phyloP scores from a whole-genome alignment of 2,329 filamentous ascomycete genomes.

The Ceratocystis papillata region DNA sequence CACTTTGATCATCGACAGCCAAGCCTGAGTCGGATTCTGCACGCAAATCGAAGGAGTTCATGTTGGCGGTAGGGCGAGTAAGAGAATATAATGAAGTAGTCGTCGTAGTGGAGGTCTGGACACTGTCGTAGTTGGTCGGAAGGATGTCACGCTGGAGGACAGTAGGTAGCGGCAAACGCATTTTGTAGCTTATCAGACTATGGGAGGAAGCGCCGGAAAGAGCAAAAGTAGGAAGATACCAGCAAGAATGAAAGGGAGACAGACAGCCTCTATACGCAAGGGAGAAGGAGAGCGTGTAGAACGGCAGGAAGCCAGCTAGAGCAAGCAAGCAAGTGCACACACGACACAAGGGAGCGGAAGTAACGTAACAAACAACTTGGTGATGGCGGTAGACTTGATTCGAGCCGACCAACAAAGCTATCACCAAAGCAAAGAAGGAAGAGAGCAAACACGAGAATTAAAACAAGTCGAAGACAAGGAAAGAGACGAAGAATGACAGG shows the following conservation, averaged over 20 bases:
- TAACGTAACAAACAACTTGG: neutral
- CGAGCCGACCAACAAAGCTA: neutral
- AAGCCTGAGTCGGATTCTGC: neutral
- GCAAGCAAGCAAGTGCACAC: neutral
- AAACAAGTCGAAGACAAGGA: neutral
- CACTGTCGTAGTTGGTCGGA: neutral
- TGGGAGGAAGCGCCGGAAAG: neutral
- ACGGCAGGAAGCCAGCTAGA: neutral
- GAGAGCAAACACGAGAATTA: neutral
- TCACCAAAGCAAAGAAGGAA: neutral
- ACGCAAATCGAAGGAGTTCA: conserved; percentile 6
- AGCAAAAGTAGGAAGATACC: neutral
- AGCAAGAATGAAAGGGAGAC: neutral
- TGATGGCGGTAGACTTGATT: neutral
- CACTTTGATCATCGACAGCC: neutral
- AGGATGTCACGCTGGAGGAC: neutral
- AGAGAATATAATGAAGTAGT: neutral
- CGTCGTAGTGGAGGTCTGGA: neutral
- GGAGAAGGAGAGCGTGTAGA: neutral
- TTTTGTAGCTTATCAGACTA: neutral
- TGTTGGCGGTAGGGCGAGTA: neutral
- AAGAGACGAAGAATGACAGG: neutral
- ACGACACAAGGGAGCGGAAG: neutral
- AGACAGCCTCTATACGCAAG: neutral
- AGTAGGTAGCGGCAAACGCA: conserved; percentile 1